A percentile compares a stretch with the other conserved stretches of the same genome.
These are phyloP conservation scores for Mucor saturninus DNA, from an alignment of 371 early-diverging fungal genomes.

Conservation along the genomic window DNA sequence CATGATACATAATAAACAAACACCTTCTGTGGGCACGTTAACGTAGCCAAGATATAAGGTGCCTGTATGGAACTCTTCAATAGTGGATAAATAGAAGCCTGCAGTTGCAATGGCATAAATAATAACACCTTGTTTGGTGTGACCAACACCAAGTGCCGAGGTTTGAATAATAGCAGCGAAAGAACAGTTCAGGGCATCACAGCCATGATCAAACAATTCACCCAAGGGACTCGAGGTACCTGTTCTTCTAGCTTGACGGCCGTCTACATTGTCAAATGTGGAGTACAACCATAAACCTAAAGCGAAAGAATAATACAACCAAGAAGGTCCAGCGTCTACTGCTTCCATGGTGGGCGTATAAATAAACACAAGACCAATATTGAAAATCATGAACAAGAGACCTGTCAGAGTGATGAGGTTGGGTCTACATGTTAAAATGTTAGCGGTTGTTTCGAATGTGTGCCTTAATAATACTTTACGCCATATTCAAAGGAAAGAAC, in stretches of 20 bases:
- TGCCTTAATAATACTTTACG: conserved; percentile 62
- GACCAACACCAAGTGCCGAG: conserved; percentile 81
- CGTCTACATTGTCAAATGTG: conserved; percentile 97
- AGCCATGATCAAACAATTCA: conserved; percentile 93
- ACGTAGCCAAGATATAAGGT: conserved; percentile 88
- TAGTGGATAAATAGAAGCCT: conserved; percentile 92
- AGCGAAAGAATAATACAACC: conserved; percentile 71
- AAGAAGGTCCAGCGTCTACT: conserved; percentile 40
- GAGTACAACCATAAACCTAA: conserved; percentile 93
- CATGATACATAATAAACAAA: conserved; percentile 72
- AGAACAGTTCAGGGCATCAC: conserved; percentile 92
- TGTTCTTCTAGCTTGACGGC: conserved; percentile 96
- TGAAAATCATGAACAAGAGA: conserved; percentile 83
- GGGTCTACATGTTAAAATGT: conserved; percentile 65
- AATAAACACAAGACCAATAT: conserved; percentile 70
- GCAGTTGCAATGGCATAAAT: conserved; percentile 69
- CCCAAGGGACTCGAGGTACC: conserved; percentile 95
- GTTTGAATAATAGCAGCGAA: conserved; percentile 83
- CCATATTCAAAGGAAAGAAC: conserved; percentile 91
- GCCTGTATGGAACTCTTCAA: conserved; percentile 96
- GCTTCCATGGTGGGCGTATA: conserved; percentile 42
- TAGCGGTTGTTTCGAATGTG: neutral
- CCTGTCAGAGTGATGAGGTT: conserved; percentile 97
- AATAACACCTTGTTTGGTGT: conserved; percentile 65
- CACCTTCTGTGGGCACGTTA: conserved; percentile 96